These are phyloP conservation scores for Helenozyma rhizophorensis DNA, from an alignment of 805 yeast genomes.

Conservation along the genomic window DNA sequence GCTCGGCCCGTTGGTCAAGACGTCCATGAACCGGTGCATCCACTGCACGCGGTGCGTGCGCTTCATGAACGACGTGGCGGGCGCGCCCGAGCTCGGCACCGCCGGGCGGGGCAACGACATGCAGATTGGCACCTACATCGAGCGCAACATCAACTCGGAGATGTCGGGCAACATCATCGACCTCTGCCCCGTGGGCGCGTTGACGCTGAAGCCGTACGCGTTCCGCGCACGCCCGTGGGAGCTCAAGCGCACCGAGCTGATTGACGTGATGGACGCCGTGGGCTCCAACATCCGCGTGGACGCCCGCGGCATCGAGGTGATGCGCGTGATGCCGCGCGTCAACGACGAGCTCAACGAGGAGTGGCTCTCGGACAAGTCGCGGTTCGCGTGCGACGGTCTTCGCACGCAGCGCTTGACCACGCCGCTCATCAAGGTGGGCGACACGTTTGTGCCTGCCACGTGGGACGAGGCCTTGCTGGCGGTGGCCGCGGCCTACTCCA, in stretches of 20 bases:
- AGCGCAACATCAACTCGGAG: slow-evolving; percentile 79
- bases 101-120: slow-evolving; percentile 88
- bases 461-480: slow-evolving; percentile 83
- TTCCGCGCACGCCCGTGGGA: slow-evolving; percentile 94
- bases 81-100: slow-evolving; percentile 87
- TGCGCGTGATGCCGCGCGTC: slow-evolving; percentile 81
- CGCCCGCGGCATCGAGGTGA: slow-evolving; percentile 80
- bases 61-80: slow-evolving; percentile 86
- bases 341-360: slow-evolving; percentile 87
- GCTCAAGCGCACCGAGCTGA: slow-evolving; percentile 79
- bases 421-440: slow-evolving; percentile 70
- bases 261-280: slow-evolving; percentile 78
- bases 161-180: slow-evolving; percentile 84
- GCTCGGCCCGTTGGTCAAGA: slow-evolving; percentile 83
- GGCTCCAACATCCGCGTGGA: slow-evolving; percentile 84
- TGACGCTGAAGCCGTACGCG: slow-evolving; percentile 88
- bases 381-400: slow-evolving; percentile 82
- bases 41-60: slow-evolving; percentile 91
- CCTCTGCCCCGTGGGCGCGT: slow-evolving; percentile 89
- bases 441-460: slow-evolving; percentile 65
- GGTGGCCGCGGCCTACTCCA: slow-evolving; percentile 57
- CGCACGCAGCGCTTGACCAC: slow-evolving; percentile 81
- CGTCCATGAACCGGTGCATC: slow-evolving; percentile 89
- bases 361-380: slow-evolving; percentile 85
- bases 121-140: slow-evolving; percentile 88